Percentiles rank a stretch among this genome's conserved stretches.
Evolutionary conservation across 2,329 filamentous ascomycete species (phyloP).

Genomic region (Beauveria sp.): DNA sequence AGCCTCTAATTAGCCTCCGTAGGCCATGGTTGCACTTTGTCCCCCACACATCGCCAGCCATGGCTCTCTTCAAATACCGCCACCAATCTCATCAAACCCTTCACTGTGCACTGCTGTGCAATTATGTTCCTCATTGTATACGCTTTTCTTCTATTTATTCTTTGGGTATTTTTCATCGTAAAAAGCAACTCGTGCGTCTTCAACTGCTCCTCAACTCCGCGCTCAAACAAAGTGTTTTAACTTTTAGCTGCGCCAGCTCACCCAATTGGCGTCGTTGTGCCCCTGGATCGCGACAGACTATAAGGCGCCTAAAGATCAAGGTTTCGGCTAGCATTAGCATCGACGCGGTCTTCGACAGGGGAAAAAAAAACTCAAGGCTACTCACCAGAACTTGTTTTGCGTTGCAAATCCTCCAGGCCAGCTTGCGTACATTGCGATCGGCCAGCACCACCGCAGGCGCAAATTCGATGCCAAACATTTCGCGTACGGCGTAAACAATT

Average conservation of each 20-base stretch:
- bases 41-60: constrained; percentile 4
- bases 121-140: not conserved
- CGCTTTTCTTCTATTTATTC: not conserved
- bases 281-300: constrained; percentile 62
- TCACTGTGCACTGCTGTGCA: not conserved
- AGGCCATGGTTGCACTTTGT: not conserved
- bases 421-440: constrained; percentile 81
- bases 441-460: constrained; percentile 86
- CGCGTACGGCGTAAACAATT: constrained; percentile 87
- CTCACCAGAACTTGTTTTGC: constrained; percentile 89
- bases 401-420: constrained; percentile 92
- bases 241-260: constrained; percentile 14
- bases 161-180: constrained; percentile 1
- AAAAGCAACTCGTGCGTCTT: not conserved
- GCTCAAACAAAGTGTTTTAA: not conserved
- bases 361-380: constrained; percentile 16
- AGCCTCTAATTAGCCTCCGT: no score
- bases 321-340: constrained; percentile 12
- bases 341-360: not conserved
- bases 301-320: constrained; percentile 51
- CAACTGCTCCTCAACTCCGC: not conserved
- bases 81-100: not conserved
- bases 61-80: not conserved
- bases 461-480: constrained; percentile 97
- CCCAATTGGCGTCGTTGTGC: constrained; percentile 48